Conservation (phyloP, 75 land plant genomes). For the Ceratopteris richardii region DNA sequence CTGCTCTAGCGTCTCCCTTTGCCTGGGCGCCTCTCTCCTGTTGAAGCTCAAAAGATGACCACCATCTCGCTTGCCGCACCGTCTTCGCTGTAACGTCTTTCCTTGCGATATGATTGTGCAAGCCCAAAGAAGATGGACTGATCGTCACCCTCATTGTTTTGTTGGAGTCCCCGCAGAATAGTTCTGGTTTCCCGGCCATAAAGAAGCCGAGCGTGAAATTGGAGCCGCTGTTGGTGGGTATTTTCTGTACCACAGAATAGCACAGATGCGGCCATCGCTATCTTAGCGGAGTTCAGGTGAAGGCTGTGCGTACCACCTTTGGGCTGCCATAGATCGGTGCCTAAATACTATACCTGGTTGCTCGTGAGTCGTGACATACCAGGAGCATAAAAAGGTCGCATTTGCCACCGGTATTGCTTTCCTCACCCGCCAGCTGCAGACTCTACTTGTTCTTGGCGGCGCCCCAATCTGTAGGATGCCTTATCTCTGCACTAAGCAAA, state of each 20-base stretch:
- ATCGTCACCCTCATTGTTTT: slow-evolving; percentile 3
- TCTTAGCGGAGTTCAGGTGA: not conserved
- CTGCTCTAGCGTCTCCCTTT: no score
- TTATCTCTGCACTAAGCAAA: not conserved
- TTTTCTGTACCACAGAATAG: not conserved
- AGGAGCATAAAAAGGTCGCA: not conserved
- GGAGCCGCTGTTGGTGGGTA: not conserved
- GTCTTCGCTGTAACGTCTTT: no score
- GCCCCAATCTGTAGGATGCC: slow-evolving; percentile 1
- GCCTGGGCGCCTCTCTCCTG: no score
- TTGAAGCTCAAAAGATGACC: no score
- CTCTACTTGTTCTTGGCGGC: not conserved
- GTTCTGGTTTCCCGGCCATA: slow-evolving; percentile 4
- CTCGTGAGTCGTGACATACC: not conserved
- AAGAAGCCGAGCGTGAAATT: not conserved
- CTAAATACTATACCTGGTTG: not conserved
- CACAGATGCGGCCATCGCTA: not conserved
- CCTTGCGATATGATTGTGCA: no score
- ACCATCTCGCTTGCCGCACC: no score
- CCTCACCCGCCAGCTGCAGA: not conserved
- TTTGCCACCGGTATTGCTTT: not conserved
- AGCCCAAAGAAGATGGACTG: not conserved
- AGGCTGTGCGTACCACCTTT: not conserved
- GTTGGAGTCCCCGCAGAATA: not conserved
- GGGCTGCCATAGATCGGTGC: not conserved